Base-by-base conservation (phyloP, 352 stramenopile genomes). In the Elongisporangium prolatum region DNA sequence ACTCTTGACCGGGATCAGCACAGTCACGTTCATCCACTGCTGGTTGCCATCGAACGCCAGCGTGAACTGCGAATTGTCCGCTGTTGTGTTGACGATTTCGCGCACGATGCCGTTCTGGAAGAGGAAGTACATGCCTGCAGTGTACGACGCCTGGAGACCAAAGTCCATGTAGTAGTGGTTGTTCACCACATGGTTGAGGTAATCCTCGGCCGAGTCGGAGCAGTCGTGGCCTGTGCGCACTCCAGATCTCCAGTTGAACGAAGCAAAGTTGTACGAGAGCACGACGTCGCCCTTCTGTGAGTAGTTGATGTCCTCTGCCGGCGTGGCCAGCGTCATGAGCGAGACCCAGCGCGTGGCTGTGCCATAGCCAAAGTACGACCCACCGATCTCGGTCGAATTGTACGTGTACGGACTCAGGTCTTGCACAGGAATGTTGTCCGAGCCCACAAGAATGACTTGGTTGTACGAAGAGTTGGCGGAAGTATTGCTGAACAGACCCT, bases 121-220 rank as follows among this genome's bases (percentile, higher is more conserved):
- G 4, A 85, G 61, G 58, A 84, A 80, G 58, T 80, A 84, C 18
- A 85, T 57, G 8, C 64, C 74, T 0, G 72, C 60, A 0, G 76
- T 83, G 63, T 85, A 87, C 16, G 68, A 63, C 18, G 78, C 72
- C 47, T 87, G 77, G 17, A 85, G 22, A 1, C 74, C 72, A 21
- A 49, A 61, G 21, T 75, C 63, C 55, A 84, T 84, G 58, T 73
- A 69, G 63, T 65, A 80, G 48, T 61, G 66, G 57, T 85, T 84
- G 64, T 64, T 50, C 22, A 68, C 65, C n/a, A 79, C 52, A 21
- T 71, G 70, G 2, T 57, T 57, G 13, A 65, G 65, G 13, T 78
- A 65, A 2, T 67, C 63, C 50, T 87, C 74, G 52, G 79, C 58
- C 7, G 63, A 68, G 7, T 72, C 64, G 1, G 74, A 83, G 44